These are phyloP conservation scores for Clarireedia monteithiana DNA, from an alignment of 2,329 filamentous ascomycete species.

Conservation along the genomic window DNA sequence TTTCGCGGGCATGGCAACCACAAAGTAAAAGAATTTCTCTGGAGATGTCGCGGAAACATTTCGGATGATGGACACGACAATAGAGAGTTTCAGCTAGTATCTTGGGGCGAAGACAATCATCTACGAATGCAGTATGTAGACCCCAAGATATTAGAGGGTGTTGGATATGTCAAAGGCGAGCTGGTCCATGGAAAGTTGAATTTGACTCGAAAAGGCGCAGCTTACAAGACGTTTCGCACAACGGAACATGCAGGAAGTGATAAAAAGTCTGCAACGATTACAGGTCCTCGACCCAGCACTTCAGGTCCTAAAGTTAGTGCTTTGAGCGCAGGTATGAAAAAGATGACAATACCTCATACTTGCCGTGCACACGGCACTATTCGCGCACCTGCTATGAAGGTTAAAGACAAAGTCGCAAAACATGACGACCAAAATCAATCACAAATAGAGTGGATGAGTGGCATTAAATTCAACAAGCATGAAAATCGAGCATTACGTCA, in stretches of 20 bases:
- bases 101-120: conserved; percentile 83
- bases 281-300: conserved; percentile 44
- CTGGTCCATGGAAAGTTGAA: conserved; percentile 56
- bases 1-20: conserved; percentile 53
- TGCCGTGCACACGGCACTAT: conserved; percentile 17
- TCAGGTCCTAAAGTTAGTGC: conserved; percentile 31
- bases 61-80: conserved; percentile 64
- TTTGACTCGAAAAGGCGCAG: conserved; percentile 74
- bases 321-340: conserved; percentile 32
- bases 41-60: conserved; percentile 67
- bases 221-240: conserved; percentile 78
- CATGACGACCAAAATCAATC: conserved; percentile 38
- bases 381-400: conserved; percentile 27
- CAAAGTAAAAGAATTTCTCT: conserved; percentile 86
- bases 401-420: conserved; percentile 22
- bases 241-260: conserved; percentile 53
- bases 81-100: conserved; percentile 86
- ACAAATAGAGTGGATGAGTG: conserved; percentile 63
- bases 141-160: conserved; percentile 52
- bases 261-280: conserved; percentile 54
- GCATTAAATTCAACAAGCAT: conserved; percentile 49
- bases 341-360: conserved; percentile 34
- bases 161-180: conserved; percentile 67
- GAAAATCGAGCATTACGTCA: conserved; percentile 14
- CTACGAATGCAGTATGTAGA: conserved; percentile 71